Evolutionary conservation across 352 stramenopile genomes (phyloP).

Genomic region (Phytopythium montanum): DNA sequence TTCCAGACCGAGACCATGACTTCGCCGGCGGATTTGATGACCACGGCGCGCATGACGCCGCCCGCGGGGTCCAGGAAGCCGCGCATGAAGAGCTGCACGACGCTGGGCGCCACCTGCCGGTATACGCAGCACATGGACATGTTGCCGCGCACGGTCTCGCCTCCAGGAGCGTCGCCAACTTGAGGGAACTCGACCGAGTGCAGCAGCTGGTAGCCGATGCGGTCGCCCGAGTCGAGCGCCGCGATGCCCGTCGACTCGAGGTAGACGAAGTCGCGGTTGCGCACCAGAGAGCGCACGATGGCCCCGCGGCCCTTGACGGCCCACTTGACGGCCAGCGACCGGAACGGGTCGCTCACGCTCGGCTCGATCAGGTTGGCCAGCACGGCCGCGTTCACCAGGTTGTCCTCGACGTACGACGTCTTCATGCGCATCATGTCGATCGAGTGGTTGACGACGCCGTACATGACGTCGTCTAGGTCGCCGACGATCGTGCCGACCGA

Average conservation of each 20-base stretch:
- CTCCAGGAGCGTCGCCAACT: slow-evolving; percentile 25
- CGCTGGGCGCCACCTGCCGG: slow-evolving; percentile 38
- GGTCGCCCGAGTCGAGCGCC: slow-evolving; percentile 31
- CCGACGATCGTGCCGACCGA: slow-evolving; percentile 36
- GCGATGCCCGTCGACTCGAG: slow-evolving; percentile 50
- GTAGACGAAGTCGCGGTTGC: slow-evolving; percentile 59
- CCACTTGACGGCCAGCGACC: slow-evolving; percentile 49
- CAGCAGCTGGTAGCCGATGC: slow-evolving; percentile 58
- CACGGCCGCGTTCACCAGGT: slow-evolving; percentile 43
- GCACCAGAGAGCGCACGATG: slow-evolving; percentile 39
- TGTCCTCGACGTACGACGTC: slow-evolving; percentile 48
- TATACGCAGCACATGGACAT: slow-evolving; percentile 53
- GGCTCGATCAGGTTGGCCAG: slow-evolving; percentile 34
- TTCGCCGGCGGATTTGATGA: slow-evolving; percentile 38
- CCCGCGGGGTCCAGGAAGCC: slow-evolving; percentile 38
- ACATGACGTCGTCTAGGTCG: slow-evolving; percentile 47
- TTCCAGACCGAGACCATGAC: slow-evolving; percentile 44
- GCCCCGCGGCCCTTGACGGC: slow-evolving; percentile 39
- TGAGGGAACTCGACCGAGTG: slow-evolving; percentile 60
- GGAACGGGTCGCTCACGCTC: slow-evolving; percentile 37
- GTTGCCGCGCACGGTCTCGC: slow-evolving; percentile 39
- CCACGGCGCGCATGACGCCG: slow-evolving; percentile 35
- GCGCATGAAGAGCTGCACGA: slow-evolving; percentile 44
- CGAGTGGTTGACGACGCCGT: slow-evolving; percentile 40
- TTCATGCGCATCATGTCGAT: slow-evolving; percentile 48